Base-by-base conservation (phyloP, 2,329 filamentous ascomycete species). In the Aspergillus novoparasiticus region DNA sequence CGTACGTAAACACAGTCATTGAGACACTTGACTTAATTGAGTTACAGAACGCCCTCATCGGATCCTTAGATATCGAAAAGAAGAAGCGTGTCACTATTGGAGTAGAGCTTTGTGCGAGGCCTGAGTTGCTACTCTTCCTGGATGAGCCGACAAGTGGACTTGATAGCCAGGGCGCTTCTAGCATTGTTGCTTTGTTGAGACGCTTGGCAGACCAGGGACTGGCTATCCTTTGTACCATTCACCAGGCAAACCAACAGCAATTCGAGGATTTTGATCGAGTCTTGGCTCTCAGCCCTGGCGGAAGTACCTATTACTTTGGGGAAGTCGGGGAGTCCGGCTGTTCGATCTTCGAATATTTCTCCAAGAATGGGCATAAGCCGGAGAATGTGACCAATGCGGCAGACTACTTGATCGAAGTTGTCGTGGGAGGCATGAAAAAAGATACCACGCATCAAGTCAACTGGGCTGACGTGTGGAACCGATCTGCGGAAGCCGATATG, bases 401-500 rank as follows among this genome's bases (percentile, higher is more conserved):
- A 1, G 86, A 88, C 62, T 87, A 86, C 72, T 83, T 88, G 21
- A 81, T 88, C 21, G 85, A 88, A 67, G 86, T 86, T 14, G 85
- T 85, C 2, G 85, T 85, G 1, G 84, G 84, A 58, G 81, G 82
- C 10, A 76, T 79, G 57, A 85, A 83, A 64, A 85, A 83, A 64
- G 75, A 63, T 9, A 79, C 85, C 43, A 83, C 82, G 19, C 81
- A 78, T 34, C 77, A 77, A 45, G 77, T 89, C 53, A 82, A 91
- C 69, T 92, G 90, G 90, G 87, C 89, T 66, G 83, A 89, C 12
- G 85, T 90, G 68, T 93, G 90, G 90, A 78, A 80, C 16, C 82
- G 83, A 28, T 90, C 87, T 1, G 77, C 83, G 23, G 85, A 91
- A 70, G 85, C 85, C 32, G 76, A 83, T 46, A 73, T 77, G 2